Evolutionary conservation across 495 filamentous ascomycete genomes (phyloP), one percentile per base, ranked within the genome.

Genomic region (Neurospora sp.): DNA sequence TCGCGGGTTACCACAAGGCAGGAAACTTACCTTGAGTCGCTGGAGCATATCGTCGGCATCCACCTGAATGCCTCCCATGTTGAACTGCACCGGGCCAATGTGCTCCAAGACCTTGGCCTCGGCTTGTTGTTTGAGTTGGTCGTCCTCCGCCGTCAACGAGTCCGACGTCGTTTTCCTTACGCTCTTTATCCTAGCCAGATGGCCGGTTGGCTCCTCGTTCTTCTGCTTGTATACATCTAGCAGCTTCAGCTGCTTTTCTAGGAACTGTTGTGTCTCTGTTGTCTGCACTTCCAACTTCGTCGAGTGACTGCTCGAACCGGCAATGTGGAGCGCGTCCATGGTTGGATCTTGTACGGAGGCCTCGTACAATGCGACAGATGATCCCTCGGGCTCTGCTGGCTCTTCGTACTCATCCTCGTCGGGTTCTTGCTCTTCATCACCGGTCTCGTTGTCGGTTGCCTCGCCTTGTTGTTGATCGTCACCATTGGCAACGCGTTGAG

Each of bases 21-120:
- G 78, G n/a, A n/a, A n/a, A n/a, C 84, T 76, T 83, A 96, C 94
- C 88, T 93, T 93, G 66, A 97, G 85, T 79, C 92, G 89, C 79
- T 94, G 92, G 70, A 97, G 81, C 92, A 97, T 96, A 75, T 97
- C 96, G 77, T 98, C 95, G 10, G 94, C 94, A 82, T 98, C 94
- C 10, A 98, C 93, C 78, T 98, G 94, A 72, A 98, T 97, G 72
- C 95, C 95, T 27, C 94, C 95, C 87, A 97, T 93, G 78, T 98
- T 98, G 82, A 97, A 97, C 77, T 98, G 94, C 73, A 97, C 94
- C 4, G 94, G 94, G 0, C 95, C 95, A 74, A 97, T 97, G 75
- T 97, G 93, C 78, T 97, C 93, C 77, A 90, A 91, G 69, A 96
- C 91, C 72, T 86, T 85, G 46, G 73, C 89, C 88, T 78, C 90